These are phyloP conservation scores for Talaromyces sp. DNA, from an alignment of 2,329 filamentous ascomycete genomes.

Conservation along the genomic window DNA sequence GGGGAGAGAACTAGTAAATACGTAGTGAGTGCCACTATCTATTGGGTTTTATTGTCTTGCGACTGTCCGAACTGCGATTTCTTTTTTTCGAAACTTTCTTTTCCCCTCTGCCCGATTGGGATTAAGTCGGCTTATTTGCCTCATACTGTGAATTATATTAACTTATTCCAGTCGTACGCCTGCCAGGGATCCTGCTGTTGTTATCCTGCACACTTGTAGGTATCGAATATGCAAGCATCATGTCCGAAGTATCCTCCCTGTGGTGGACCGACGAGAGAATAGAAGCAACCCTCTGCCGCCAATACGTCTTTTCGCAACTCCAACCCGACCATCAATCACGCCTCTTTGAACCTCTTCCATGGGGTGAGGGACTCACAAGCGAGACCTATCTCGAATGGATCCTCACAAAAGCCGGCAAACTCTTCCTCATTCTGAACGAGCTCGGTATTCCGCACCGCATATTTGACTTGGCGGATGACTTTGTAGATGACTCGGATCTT, in stretches of 20 bases:
- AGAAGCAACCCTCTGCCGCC: slow-evolving; percentile 39
- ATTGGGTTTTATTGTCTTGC: neutral
- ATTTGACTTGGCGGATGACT: slow-evolving; percentile 59
- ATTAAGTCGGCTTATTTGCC: neutral
- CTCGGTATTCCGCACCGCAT: slow-evolving; percentile 62
- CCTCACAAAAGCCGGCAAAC: slow-evolving; percentile 53
- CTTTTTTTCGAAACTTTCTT: slow-evolving; percentile 3
- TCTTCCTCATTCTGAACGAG: slow-evolving; percentile 58
- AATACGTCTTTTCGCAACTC: slow-evolving; percentile 38
- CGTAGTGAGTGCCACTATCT: neutral
- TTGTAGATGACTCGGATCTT: slow-evolving; percentile 60
- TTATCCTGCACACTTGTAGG: neutral
- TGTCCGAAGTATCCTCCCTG: slow-evolving; percentile 32
- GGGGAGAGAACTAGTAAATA: neutral
- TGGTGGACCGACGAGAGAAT: slow-evolving; percentile 49
- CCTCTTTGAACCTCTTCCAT: slow-evolving; percentile 37
- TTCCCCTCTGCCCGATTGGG: neutral
- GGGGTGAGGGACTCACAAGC: slow-evolving; percentile 46
- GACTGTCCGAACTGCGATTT: neutral
- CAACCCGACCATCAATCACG: slow-evolving; percentile 35
- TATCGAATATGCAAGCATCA: slow-evolving; percentile 21
- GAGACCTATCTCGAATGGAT: slow-evolving; percentile 63
- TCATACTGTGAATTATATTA: neutral
- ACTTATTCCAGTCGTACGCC: neutral
- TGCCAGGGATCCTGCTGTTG: neutral